Base-by-base conservation (phyloP, 768 basidiomycete species). In the Pleurotus tuber-regium region DNA sequence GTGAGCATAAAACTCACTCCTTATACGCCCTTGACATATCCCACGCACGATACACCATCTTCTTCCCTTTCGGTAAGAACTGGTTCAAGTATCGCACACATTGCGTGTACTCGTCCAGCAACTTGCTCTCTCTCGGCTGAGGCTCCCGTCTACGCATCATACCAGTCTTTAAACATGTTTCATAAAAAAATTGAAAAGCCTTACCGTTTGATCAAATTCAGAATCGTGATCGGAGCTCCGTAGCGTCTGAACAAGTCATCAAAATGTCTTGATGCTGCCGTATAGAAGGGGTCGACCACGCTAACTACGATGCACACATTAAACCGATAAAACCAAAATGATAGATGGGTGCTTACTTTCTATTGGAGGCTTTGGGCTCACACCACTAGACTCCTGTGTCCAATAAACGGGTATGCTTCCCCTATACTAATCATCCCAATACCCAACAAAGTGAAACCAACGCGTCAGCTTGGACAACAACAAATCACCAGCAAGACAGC, bases 341-440 rank as follows among this genome's bases (percentile, higher is more conserved):
- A 24, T 10, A 10, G 21, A n/a, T n/a, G 30, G 14, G 19, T 3
- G 68, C 88, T 56, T 54, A 98, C 95, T 93, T 71, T 98, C 92
- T 36, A 99, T 97, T 2, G 95, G 96, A 2, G 97, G 97, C 57
- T 87, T 86, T 0, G 93, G 89, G n/a, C 75, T 87, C 83, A 96
- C 92, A 48, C 84, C 85, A 39, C 82, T 91, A 1, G 83, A 85
- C 55, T 98, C 97, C 65, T 99, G 96, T 10, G 90, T 89, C 97
- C 97, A 99, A 63, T 89, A 94, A 2, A 98, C 77, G 0, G 97
- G 97, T 29, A 99, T 98, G 54, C 92, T 94, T 5, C 96, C 96
- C 18, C 96, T 80, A 64, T 95, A 94, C 86, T 92, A 52, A 11
- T 14, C 28, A 44, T 11, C 31, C 39, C n/a, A 52, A 7, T 54